A percentile compares a stretch with the other conserved stretches of the same genome.
These are phyloP conservation scores for Lipomyces anomalus DNA, from an alignment of 805 yeast genomes.

Conservation along the genomic window DNA sequence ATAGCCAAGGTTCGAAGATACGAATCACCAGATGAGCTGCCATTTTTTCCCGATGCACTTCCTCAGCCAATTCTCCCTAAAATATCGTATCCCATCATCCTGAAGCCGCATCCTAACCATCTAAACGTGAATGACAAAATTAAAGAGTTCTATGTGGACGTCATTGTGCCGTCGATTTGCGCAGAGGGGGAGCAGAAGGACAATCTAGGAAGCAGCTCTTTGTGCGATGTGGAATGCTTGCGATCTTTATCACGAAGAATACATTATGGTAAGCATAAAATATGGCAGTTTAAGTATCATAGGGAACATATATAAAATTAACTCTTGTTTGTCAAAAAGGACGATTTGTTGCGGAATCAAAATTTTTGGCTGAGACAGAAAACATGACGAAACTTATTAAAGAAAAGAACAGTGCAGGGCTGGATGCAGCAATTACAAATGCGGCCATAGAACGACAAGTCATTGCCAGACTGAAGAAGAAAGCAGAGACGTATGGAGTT, in stretches of 20 bases:
- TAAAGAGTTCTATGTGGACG: constrained; percentile 56
- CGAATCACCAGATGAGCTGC: constrained; percentile 90
- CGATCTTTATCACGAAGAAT: constrained; percentile 88
- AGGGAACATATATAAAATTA: not conserved
- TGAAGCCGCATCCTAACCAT: constrained; percentile 69
- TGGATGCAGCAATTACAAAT: constrained; percentile 79
- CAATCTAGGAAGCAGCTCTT: constrained; percentile 80
- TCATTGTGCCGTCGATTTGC: constrained; percentile 56
- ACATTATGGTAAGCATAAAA: constrained; percentile 85
- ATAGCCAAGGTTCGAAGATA: constrained; percentile 73
- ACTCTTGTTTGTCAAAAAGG: constrained; percentile 2
- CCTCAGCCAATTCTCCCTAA: constrained; percentile 73
- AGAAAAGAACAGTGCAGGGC: constrained; percentile 61
- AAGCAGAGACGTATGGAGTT: constrained; percentile 75
- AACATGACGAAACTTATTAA: constrained; percentile 59
- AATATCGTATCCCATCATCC: constrained; percentile 67
- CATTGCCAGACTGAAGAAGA: constrained; percentile 65
- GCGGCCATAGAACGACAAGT: constrained; percentile 80
- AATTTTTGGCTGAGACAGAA: constrained; percentile 64
- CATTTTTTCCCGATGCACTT: constrained; percentile 70
- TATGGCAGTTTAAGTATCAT: too few relatives aligned
- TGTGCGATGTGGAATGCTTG: constrained; percentile 77
- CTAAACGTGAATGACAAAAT: constrained; percentile 72
- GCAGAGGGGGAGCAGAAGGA: constrained; percentile 58
- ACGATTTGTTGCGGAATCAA: constrained; percentile 89